Evolutionary conservation across 2,329 filamentous ascomycete genomes (phyloP), one percentile per base, ranked within the genome.

Genomic region (Nigrospora sphaerica): DNA sequence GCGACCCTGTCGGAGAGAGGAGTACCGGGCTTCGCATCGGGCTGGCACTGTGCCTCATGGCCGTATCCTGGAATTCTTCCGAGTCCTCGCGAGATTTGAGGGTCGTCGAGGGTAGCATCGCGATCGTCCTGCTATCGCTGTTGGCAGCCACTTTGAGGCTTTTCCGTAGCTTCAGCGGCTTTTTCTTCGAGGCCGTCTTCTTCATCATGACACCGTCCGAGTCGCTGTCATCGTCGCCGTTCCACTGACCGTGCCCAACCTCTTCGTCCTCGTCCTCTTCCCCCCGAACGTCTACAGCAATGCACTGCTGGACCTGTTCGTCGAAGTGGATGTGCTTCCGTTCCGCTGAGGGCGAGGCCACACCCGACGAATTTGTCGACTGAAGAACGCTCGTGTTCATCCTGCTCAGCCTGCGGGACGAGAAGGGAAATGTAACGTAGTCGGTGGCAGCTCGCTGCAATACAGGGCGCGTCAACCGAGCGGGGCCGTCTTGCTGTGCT

Each of bases 311-410:
- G 3, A 98, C 93, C 67, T 92, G 87, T 61, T 96, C 88, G 61
- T 96, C 93, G 65, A 98, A 98, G 60, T 95, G 88, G 54, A 98
- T 97, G 62, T 95, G 92, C 50, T 84, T 90, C 58, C 82, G 79
- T 57, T 86, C 84, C 9, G 78, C 66, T 70, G 80, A 68, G 48
- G 89, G 66, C 61, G 83, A 74, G 65, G 73, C 57, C 13, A 80
- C 54, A n/a, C 85, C 86, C 0, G 90, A 95, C 0, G 86, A 86
- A 9, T 80, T 75, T 12, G 75, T 74, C 2, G 85, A 88, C 33
- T 81, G 80, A 6, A 81, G 76, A 43, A 84, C 75, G 53, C 80
- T 86, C 37, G 78, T 77, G 42, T 78, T 80, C 47, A 81, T 81
- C 55, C 77, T 72, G 54, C 79, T 87, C 51, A 75, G 70, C 42